Base-by-base conservation (phyloP, 2,329 filamentous ascomycete species). In the Arthrobotrys pseudoclavata region DNA sequence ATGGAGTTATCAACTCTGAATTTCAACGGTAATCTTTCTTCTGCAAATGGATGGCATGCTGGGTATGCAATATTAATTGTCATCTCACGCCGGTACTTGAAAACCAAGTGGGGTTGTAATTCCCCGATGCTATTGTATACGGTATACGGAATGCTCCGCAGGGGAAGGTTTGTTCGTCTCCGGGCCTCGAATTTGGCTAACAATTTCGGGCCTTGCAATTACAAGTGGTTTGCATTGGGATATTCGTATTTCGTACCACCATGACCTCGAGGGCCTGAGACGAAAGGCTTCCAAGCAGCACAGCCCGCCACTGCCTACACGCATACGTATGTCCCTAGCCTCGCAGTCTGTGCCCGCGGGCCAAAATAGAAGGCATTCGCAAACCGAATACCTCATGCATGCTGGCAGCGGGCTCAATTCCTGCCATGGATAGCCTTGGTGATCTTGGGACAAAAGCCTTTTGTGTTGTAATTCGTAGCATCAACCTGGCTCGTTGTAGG, bases 211-310 rank as follows among this genome's bases (percentile, higher is more conserved):
- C 26, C 60, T 57, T 60, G 50, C 64, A 48, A 66, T 48, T 60
- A 40, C 48, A 61, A 63, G 57, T 57, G 53, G 34, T 40, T 31
- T 3, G n/a, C n/a, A 31, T 13, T 62, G 31, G 55, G 57, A 57
- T 40, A 10, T 48, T 72, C 69, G 69, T 72, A 64, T 66, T 66
- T 72, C 69, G 69, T 72, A 72, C 69, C 60, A 34, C 48, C 52
- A 31, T 50, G n/a, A n/a, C 26, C 13, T 18, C 53, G 31, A 29
- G 63, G 22, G 22, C 18, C 22, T 52, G 37, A 24, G 66, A 37
- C 37, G n/a, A 63, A 13, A 52, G 29, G 18, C 24, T 53, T 71
- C 47, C 68, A 37, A 64, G 26, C 12, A 66, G 69, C 69, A 71
- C 69, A 71, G 69, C 69, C 69, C 29, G 29, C 29, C 40, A 22